A percentile compares a stretch with the other conserved stretches of the same genome.
Evolutionary conservation across 2,329 filamentous ascomycete species (phyloP).

Genomic region (Aspergillus pseudotamarii): DNA sequence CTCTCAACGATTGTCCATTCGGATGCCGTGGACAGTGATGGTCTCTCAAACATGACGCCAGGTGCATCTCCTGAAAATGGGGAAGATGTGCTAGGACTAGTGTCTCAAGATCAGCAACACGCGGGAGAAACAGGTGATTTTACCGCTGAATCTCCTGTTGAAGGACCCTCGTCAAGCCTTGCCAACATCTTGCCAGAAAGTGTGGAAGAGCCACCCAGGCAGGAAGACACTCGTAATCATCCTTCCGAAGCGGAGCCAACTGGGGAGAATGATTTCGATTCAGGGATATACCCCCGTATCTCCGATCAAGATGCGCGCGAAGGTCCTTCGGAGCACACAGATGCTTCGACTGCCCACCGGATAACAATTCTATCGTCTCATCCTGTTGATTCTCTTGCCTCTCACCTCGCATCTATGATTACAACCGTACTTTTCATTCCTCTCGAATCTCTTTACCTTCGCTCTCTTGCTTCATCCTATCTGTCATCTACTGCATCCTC

Average conservation of each 20-base stretch:
- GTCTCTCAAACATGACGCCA: slow-evolving; percentile 24
- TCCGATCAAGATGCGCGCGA: slow-evolving; percentile 22
- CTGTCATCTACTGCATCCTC: slow-evolving; percentile 33
- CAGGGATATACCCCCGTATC: slow-evolving; percentile 20
- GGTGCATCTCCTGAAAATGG: slow-evolving; percentile 19
- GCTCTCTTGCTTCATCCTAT: slow-evolving; percentile 42
- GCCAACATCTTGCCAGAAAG: slow-evolving; percentile 35
- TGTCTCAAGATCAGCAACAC: slow-evolving; percentile 10
- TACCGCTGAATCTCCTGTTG: slow-evolving; percentile 13
- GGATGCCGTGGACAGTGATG: slow-evolving; percentile 26
- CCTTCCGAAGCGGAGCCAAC: slow-evolving; percentile 15
- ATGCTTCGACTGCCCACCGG: slow-evolving; percentile 33
- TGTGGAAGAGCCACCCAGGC: slow-evolving; percentile 33
- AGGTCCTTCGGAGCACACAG: slow-evolving; percentile 11
- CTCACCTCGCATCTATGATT: slow-evolving; percentile 42
- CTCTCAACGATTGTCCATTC: slow-evolving; percentile 19
- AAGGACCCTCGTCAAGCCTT: slow-evolving; percentile 13
- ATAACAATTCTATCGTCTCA: slow-evolving; percentile 48
- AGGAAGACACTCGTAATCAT: slow-evolving; percentile 23
- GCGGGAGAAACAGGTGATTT: slow-evolving; percentile 11
- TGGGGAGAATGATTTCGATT: slow-evolving; percentile 18
- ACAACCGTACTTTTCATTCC: slow-evolving; percentile 44
- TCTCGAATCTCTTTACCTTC: slow-evolving; percentile 44
- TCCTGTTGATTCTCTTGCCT: slow-evolving; percentile 46
- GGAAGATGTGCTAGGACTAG: slow-evolving; percentile 14